These are phyloP conservation scores for Fragilariopsis cylindrus DNA, from an alignment of 108 stramenopile species.

Conservation along the genomic window DNA sequence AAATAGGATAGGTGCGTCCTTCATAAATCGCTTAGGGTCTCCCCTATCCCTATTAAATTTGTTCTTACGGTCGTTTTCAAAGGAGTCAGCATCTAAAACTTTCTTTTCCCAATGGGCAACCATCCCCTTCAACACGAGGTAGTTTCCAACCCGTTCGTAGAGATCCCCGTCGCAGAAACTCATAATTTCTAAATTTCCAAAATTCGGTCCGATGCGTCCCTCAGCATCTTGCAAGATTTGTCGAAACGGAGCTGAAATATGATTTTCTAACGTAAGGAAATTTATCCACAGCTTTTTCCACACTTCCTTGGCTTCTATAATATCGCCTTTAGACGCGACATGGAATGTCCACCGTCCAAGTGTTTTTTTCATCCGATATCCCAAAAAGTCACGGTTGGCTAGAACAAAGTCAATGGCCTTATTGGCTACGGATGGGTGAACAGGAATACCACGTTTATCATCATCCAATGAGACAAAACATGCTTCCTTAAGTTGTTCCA, in stretches of 20 bases:
- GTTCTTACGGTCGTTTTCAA: conserved; percentile 56
- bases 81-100: conserved; percentile 65
- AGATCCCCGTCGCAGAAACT: conserved; percentile 60
- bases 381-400: conserved; percentile 73
- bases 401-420: conserved; percentile 76
- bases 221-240: conserved; percentile 84
- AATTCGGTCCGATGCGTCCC: conserved; percentile 74
- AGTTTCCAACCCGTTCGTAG: conserved; percentile 76
- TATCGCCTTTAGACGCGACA: conserved; percentile 47
- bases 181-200: conserved; percentile 75
- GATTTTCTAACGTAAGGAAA: conserved; percentile 75
- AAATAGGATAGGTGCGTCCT: conserved; percentile 77
- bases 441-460: conserved; percentile 48
- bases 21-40: conserved; percentile 78
- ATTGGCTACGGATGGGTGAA: conserved; percentile 65
- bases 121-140: conserved; percentile 87
- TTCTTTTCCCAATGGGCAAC: conserved; percentile 89
- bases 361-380: conserved; percentile 60
- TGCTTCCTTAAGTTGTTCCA: conserved; percentile 54
- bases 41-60: conserved; percentile 55
- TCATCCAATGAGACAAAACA: conserved; percentile 53
- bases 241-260: conserved; percentile 83
- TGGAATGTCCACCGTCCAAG: conserved; percentile 66
- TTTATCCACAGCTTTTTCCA: conserved; percentile 58
- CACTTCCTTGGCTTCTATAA: conserved; percentile 50